A percentile compares a stretch with the other conserved stretches of the same genome.
These are phyloP conservation scores for Cenchrus purpureus DNA, from an alignment of 176 grass and related monocot species.

Conservation along the genomic window DNA sequence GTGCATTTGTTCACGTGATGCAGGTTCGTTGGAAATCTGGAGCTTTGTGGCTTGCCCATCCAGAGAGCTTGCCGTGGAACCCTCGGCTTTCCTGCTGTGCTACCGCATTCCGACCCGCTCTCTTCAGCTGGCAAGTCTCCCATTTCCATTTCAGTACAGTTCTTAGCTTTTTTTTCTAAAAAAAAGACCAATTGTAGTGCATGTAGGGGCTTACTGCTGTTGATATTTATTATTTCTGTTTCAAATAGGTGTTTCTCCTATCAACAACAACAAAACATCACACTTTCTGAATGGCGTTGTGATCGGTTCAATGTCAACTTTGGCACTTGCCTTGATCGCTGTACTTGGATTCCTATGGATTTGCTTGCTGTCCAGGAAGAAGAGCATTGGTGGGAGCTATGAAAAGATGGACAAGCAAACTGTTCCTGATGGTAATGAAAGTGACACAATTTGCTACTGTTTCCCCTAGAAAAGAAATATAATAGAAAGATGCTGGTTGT, in stretches of 20 bases:
- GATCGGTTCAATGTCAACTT: constrained; percentile 93
- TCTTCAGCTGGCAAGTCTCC: constrained; percentile 66
- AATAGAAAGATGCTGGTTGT: background rate
- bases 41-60: constrained; percentile 87
- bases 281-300: constrained; percentile 92
- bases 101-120: constrained; percentile 67
- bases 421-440: constrained; percentile 63
- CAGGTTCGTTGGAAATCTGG: constrained; percentile 98
- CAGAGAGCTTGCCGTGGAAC: constrained; percentile 77
- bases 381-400: constrained; percentile 63
- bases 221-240: background rate
- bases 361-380: constrained; percentile 89
- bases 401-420: constrained; percentile 78
- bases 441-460: background rate
- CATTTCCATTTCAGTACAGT: background rate
- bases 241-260: constrained; percentile 61
- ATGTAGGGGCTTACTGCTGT: background rate
- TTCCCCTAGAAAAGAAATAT: background rate
- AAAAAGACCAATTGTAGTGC: background rate
- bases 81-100: constrained; percentile 88
- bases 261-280: constrained; percentile 61
- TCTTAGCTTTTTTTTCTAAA: background rate
- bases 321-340: constrained; percentile 74
- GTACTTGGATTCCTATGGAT: constrained; percentile 88
- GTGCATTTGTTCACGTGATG: constrained; percentile 31